phyloP scores from a whole-genome alignment of 164 flowering plant species.

The Berberis vulgaris region DNA sequence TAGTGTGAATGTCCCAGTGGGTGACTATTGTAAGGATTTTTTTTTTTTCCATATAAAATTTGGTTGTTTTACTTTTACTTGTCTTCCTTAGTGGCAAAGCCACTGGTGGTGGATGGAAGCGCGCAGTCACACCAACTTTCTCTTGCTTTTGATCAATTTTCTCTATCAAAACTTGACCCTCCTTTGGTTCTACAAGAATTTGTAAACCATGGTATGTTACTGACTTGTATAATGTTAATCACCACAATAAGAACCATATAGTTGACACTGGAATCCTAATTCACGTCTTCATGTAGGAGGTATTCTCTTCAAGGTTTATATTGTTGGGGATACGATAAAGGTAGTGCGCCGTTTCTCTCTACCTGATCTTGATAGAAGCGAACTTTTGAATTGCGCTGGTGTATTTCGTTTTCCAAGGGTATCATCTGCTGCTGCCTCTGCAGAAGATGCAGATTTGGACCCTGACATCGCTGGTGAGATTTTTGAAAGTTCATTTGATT shows the following conservation, averaged over 20 bases:
- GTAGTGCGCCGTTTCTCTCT: slow-evolving; percentile 91
- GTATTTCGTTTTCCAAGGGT: slow-evolving; percentile 84
- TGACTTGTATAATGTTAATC: background rate
- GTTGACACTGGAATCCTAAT: background rate
- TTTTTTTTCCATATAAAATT: background rate
- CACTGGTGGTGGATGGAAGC: slow-evolving; percentile 29
- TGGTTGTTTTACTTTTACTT: background rate
- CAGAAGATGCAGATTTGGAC: slow-evolving; percentile 92
- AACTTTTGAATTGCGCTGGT: slow-evolving; percentile 47
- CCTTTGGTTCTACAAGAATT: slow-evolving; percentile 97
- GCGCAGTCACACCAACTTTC: slow-evolving; percentile 83
- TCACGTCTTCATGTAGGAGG: slow-evolving; percentile 47
- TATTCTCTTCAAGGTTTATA: slow-evolving; percentile 82
- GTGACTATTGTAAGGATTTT: background rate
- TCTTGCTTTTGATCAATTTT: slow-evolving; percentile 77
- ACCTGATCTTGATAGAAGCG: slow-evolving; percentile 64
- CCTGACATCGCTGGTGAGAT: slow-evolving; percentile 77
- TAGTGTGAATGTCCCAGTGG: background rate
- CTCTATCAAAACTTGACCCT: slow-evolving; percentile 76
- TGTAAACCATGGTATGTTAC: slow-evolving; percentile 86
- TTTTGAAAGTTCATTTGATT: background rate
- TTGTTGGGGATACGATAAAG: slow-evolving; percentile 86
- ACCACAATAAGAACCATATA: background rate
- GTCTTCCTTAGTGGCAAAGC: slow-evolving; percentile 77
- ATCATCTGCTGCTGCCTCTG: slow-evolving; percentile 95